Evolutionary conservation across 2,329 filamentous ascomycete genomes (phyloP), one percentile per base, ranked within the genome.

Genomic region (Lecanicillium sp.): DNA sequence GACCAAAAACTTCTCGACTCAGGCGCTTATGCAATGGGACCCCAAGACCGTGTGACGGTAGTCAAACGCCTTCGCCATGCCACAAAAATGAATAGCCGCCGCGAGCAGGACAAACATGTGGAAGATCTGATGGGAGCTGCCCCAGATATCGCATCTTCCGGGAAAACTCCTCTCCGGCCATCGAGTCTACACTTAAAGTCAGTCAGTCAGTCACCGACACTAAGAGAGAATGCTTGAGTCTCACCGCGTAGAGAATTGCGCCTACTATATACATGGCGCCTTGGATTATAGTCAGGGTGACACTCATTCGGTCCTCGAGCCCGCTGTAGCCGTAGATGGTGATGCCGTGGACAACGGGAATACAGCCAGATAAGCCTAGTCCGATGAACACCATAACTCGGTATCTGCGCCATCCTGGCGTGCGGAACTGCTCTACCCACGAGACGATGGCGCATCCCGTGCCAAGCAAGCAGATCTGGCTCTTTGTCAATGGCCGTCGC

Each of bases 91-190:
- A 16, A 82, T 75, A 2, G 75, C 72, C 1, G 86, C 89, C 1
- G 90, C 92, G 44, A 88, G 60, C 11, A 96, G 68, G 19, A 98
- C 89, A 45, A 92, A 72, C 28, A 94, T 67, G 64, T 98, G 92
- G 59, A 98, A 96, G 47, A 96, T 83, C 64, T 96, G 92, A 62
- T 98, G 92, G n/a, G 87, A 95, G 56, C 80, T 88, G 25, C 92
- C 90, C 75, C 85, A 85, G 37, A 95, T 84, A 60, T 98, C 92
- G 54, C 90, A 95, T 7, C 60, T 68, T 1, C 87, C 85, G 0
- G 90, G 90, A 32, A 66, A 73, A 52, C 73, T 76, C 43, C 85
- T 72, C 64, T 98, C 92, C 0, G 92, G 92, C 60, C 90, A 80
- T 29, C 92, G 80, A 38, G 75, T 70, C 79, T 84, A 41, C 32